A percentile compares a stretch with the other conserved stretches of the same genome.
Evolutionary conservation across 768 basidiomycete species (phyloP).

Genomic region (Termitomyces eurrhizus): DNA sequence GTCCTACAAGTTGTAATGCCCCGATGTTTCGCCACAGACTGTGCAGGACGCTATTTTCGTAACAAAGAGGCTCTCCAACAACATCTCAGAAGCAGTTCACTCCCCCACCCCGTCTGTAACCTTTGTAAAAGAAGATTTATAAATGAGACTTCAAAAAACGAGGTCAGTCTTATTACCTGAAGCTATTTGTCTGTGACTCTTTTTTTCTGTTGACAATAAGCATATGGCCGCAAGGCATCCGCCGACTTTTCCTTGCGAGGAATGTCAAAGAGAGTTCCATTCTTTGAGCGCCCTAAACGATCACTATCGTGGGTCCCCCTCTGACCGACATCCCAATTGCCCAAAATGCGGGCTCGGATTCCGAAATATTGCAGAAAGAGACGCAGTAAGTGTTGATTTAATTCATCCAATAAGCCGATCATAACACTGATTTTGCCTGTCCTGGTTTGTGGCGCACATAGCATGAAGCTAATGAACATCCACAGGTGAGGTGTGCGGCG

Average conservation of each 20-base stretch:
- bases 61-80: constrained; percentile 12
- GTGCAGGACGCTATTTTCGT: constrained; percentile 3
- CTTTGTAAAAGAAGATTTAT: constrained; percentile 10
- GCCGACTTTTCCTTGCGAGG: background rate
- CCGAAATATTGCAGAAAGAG: background rate
- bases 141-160: constrained; percentile 1
- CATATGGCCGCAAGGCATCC: constrained; percentile 9
- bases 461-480: constrained; percentile 1
- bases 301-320: constrained; percentile 7
- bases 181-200: background rate
- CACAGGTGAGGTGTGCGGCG: background rate
- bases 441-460: background rate
- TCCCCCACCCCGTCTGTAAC: constrained; percentile 7
- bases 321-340: constrained; percentile 12
- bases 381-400: background rate
- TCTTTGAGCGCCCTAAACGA: constrained; percentile 3
- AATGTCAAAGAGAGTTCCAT: background rate
- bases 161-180: constrained; percentile 2
- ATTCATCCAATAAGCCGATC: background rate
- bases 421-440: background rate
- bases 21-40: constrained; percentile 8
- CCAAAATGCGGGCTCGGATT: constrained; percentile 8
- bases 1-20: constrained; percentile 5
- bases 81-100: constrained; percentile 5
- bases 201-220: background rate